Base-by-base conservation (phyloP, 2,329 filamentous ascomycete species). In the Colletotrichum lupini region DNA sequence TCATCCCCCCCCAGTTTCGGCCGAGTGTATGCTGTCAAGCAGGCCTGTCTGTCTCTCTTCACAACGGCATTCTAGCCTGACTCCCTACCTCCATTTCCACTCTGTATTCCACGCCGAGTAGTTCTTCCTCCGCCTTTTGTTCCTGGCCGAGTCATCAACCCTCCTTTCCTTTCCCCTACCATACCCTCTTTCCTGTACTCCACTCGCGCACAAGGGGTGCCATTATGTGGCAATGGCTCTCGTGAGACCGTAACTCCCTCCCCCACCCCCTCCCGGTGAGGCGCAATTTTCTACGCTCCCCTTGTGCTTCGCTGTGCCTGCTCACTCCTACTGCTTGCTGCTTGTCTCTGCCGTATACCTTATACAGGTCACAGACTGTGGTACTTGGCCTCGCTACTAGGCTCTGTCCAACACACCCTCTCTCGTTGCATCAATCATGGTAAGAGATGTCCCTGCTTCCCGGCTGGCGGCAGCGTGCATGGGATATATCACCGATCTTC, bases 341-440 rank as follows among this genome's bases (percentile, higher is more conserved):
- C 75, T 73, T 64, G 60, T 68, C 60, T 79, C 77, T 80, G 74
- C 77, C 77, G 78, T 79, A 77, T 81, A 80, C 76, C 75, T 77
- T 79, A 79, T 82, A 82, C 77, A 75, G 73, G 78, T 76, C 78
- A 79, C 81, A 81, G 78, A 79, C 79, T 79, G 78, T 77, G 80
- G 82, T 83, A 78, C 77, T 79, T 77, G 78, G 78, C 78, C 78
- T 77, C 77, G 78, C 78, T 77, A 77, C 76, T 76, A 77, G 74
- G 76, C 75, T 79, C 75, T 81, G 80, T 82, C 79, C 78, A 79
- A 80, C 82, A 80, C 80, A 81, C 79, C 79, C 81, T 82, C 78
- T 81, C 78, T 81, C 77, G 79, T 80, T 81, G 80, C 81, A 81
- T 79, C 81, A 81, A 85, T 81, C 80, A 87, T 88, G 86, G 86